Evolutionary conservation across 345 rosid genomes (phyloP), one percentile per base, ranked within the genome.

Genomic region (Corymbia maculata): DNA sequence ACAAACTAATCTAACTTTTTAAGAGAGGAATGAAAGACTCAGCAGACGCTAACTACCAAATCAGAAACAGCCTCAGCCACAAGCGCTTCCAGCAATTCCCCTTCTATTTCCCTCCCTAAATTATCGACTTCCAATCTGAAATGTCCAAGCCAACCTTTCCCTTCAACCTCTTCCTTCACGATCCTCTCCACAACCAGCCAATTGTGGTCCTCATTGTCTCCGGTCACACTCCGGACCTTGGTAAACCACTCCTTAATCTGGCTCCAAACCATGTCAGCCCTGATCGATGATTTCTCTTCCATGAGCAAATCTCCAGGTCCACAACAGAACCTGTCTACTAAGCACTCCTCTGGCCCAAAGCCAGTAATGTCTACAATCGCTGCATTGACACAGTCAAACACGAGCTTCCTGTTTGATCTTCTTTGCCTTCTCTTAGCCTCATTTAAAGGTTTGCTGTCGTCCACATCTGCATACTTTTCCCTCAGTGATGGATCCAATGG

Each of bases 401-500:
- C 88, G 2, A 97, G 98, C 90, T 94, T 97, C 91, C 90, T 55
- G 90, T 89, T 93, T 49, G 98, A 94, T 86, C 94, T 91, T 86
- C 92, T 87, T 88, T 94, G 95, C 90, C 97, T 93, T 90, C 93
- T 94, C 89, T 88, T 93, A 19, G 96, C 95, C 93, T 95, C 99
- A 4, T 93, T 94, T 89, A 93, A 52, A 79, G 90, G 90, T 61
- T 94, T 93, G 92, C 92, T 92, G 52, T 93, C 92, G 52, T 91
- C 91, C 85, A 85, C 68, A 87, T 91, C 90, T 52, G 92, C 91
- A 88, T 92, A 91, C 87, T 90, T 93, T 85, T 94, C 94, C 91
- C 95, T 92, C 89, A 95, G 45, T 85, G 92, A 90, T 32, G 97
- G 98, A 57, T 97, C 98, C 80, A 98, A 91, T 13, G 98, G 99